Evolutionary conservation across 371 early-diverging fungal species (phyloP).

Genomic region (Quaeritorhiza haematococci): DNA sequence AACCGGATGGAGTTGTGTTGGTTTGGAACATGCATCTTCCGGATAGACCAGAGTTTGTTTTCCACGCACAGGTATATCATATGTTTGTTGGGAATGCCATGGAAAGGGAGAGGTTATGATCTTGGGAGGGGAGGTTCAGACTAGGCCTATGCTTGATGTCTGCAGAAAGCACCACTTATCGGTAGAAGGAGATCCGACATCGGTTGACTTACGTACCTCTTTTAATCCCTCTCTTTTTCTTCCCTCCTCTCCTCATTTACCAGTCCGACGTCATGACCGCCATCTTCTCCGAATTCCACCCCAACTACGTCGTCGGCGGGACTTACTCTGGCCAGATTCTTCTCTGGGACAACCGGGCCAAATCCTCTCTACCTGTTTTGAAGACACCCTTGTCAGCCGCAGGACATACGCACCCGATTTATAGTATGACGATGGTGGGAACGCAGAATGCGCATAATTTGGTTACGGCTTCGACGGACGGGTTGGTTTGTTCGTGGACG

Average conservation of each 20-base stretch:
- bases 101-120: no score
- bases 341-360: slow-evolving; percentile 93
- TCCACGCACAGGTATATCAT: slow-evolving; percentile 69
- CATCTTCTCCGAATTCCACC: slow-evolving; percentile 85
- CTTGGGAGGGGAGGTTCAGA: no score
- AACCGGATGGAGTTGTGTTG: slow-evolving; percentile 87
- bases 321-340: slow-evolving; percentile 95
- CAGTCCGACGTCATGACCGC: slow-evolving; percentile 87
- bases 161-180: no score
- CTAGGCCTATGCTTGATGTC: no score
- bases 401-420: slow-evolving; percentile 96
- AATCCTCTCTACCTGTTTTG: slow-evolving; percentile 46
- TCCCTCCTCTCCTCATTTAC: no score
- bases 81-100: not conserved
- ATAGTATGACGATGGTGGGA: slow-evolving; percentile 81
- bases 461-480: slow-evolving; percentile 89
- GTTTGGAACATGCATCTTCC: slow-evolving; percentile 89
- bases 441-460: slow-evolving; percentile 91
- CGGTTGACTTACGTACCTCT: not conserved
- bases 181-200: not conserved
- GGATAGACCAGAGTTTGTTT: slow-evolving; percentile 90
- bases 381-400: slow-evolving; percentile 71
- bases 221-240: not conserved
- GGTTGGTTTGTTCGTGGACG: slow-evolving; percentile 92
- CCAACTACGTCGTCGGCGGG: slow-evolving; percentile 85